A percentile compares a stretch with the other conserved stretches of the same genome.
These are phyloP conservation scores for Myxozyma udenii DNA, from an alignment of 805 yeast genomes.

Conservation along the genomic window DNA sequence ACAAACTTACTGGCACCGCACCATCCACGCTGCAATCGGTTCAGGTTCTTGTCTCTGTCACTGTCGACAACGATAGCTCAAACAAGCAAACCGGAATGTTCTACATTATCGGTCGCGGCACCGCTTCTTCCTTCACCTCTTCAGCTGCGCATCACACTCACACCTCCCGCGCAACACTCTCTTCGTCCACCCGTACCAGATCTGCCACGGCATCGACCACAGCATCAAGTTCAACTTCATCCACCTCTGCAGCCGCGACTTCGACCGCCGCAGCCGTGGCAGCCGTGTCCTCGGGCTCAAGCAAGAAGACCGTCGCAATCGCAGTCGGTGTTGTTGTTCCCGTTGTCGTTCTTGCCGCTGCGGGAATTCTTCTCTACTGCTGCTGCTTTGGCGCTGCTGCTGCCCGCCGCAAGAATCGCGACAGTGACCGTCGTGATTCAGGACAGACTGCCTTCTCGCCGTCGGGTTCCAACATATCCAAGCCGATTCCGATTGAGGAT, in stretches of 20 bases:
- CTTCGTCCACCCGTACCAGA: conserved; percentile 35
- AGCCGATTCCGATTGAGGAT: conserved; percentile 28
- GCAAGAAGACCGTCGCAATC: conserved; percentile 66
- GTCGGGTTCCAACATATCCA: conserved; percentile 19
- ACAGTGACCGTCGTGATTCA: conserved; percentile 11
- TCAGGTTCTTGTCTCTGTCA: conserved; percentile 48
- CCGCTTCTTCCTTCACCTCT: conserved; percentile 18
- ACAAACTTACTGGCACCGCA: conserved; percentile 64
- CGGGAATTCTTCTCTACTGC: conserved; percentile 52
- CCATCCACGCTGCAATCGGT: conserved; percentile 49
- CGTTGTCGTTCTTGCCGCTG: conserved; percentile 49
- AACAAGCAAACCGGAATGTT: conserved; percentile 30
- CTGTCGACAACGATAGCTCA: conserved; percentile 44
- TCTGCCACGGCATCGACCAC: conserved; percentile 35
- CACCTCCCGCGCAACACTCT: conserved; percentile 34
- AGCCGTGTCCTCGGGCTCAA: conserved; percentile 29
- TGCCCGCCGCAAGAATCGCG: conserved; percentile 7
- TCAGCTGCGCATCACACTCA: conserved; percentile 34
- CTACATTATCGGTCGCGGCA: conserved; percentile 37
- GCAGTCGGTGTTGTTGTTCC: conserved; percentile 90
- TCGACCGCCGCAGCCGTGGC: conserved; percentile 34
- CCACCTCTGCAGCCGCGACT: conserved; percentile 29
- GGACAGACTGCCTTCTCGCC: conserved; percentile 17
- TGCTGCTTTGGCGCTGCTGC: conserved; percentile 42
- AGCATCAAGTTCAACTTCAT: conserved; percentile 31